Base-by-base conservation (phyloP, 192 early-diverging fungal genomes). In the Linnemannia zychae region DNA sequence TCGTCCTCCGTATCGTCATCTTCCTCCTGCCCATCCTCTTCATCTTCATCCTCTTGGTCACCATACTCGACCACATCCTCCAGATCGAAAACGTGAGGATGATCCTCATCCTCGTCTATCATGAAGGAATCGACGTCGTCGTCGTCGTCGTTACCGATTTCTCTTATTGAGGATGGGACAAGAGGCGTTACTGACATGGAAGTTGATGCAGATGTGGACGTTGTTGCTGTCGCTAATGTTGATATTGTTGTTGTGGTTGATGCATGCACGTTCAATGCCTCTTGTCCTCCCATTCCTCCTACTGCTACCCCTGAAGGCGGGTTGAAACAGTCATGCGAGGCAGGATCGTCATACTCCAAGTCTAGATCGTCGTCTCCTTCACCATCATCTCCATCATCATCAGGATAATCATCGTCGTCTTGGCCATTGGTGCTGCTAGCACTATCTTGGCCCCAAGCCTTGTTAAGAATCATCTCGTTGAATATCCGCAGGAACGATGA, bases 381-480 rank as follows among this genome's bases (percentile, higher is more conserved):
- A 28, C 11, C 20, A 36, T 11, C 36, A 17, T 50, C 65, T 9
- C 12, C 20, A 22, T 52, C 34, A 2, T 40, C 24, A 4, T 71
- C 40, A 44, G 48, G 9, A 17, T 49, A 1, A 11, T 49, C 13
- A 1, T 49, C 13, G 13, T 49, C 5, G 48, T 49, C 17, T 2
- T 49, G 6, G 48, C 16, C 13, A 49, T 16, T 40, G 1, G 37
- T 44, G 1, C 9, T 17, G 46, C 22, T 31, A 5, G 31, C 46
- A 18, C 47, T 16, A 2, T 72, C 40, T 22, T 44, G 44, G 22
- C 48, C 72, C 78, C 78, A 80, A 3, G 50, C 50, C 2, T 52
- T 37, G 16, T 60, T 50, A 3, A 5, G 24, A 0, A 57, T 24
- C 78, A 80, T 80, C 1, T 80, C 63, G n/a, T 53, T 66, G 52